These are phyloP conservation scores for Cladosporium austrohemisphaericum DNA, from an alignment of 2,329 filamentous ascomycete species.

Conservation along the genomic window DNA sequence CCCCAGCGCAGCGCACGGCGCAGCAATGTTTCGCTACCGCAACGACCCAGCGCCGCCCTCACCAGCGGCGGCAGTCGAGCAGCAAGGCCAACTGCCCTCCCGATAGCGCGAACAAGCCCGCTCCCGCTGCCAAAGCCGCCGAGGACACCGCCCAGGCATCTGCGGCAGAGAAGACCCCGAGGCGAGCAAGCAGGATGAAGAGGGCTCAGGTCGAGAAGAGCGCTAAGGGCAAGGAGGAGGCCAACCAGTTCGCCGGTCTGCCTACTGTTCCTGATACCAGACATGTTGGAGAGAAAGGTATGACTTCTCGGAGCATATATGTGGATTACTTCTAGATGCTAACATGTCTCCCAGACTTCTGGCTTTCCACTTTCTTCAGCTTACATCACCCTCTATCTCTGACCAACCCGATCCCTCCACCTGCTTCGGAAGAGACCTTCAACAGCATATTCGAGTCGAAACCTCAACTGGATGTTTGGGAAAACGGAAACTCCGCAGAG, in stretches of 20 bases:
- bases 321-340: constrained; percentile 17
- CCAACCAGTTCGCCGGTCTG: constrained; percentile 54
- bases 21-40: constrained; percentile 32
- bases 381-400: constrained; percentile 92
- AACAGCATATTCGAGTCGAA: constrained; percentile 71
- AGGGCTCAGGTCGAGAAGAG: constrained; percentile 18
- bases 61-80: constrained; percentile 49
- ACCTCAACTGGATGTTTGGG: constrained; percentile 44
- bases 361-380: constrained; percentile 90
- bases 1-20: constrained; percentile 23
- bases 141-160: constrained; percentile 9
- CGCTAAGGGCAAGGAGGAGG: constrained; percentile 32
- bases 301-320: too few relatives aligned
- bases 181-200: constrained; percentile 21
- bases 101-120: constrained; percentile 31
- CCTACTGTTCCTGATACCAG: constrained; percentile 73
- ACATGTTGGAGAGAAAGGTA: constrained; percentile 54
- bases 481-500: constrained; percentile 45
- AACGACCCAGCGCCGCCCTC: constrained; percentile 30
- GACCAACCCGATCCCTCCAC: constrained; percentile 71
- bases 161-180: constrained; percentile 12
- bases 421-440: constrained; percentile 70
- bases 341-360: constrained; percentile 61
- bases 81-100: constrained; percentile 50
- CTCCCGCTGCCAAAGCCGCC: constrained; percentile 25